Evolutionary conservation across 2,329 filamentous ascomycete genomes (phyloP).

Genomic region (Ophiocordyceps camponoti-saundersi): DNA sequence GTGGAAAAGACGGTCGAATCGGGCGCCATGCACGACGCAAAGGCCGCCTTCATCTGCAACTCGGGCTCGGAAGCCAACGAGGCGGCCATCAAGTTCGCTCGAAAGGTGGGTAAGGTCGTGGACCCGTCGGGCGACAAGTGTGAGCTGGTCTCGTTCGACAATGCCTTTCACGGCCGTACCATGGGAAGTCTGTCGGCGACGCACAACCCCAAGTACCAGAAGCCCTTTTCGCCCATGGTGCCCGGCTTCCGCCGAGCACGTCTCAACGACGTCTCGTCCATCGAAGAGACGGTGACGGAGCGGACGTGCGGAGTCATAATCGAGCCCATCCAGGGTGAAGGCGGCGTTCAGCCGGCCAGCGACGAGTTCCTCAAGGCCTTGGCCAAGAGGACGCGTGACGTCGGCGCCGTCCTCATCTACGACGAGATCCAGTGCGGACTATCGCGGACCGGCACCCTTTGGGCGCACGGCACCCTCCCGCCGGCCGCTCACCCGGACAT

Average conservation of each 20-base stretch:
- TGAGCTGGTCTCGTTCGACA: slow-evolving; percentile 79
- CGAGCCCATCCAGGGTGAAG: slow-evolving; percentile 95
- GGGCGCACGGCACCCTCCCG: slow-evolving; percentile 68
- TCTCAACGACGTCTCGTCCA: slow-evolving; percentile 63
- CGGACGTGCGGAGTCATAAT: slow-evolving; percentile 88
- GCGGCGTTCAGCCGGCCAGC: slow-evolving; percentile 71
- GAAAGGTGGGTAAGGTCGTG: slow-evolving; percentile 68
- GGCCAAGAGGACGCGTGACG: slow-evolving; percentile 68
- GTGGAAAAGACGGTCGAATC: slow-evolving; percentile 65
- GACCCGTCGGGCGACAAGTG: slow-evolving; percentile 57
- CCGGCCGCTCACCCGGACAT: slow-evolving; percentile 81
- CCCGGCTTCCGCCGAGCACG: slow-evolving; percentile 79
- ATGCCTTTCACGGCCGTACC: slow-evolving; percentile 89
- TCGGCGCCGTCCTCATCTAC: slow-evolving; percentile 79
- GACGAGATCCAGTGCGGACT: slow-evolving; percentile 97
- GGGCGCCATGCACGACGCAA: slow-evolving; percentile 66
- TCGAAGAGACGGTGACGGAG: slow-evolving; percentile 61
- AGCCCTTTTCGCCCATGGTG: slow-evolving; percentile 87
- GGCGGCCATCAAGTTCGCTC: slow-evolving; percentile 89
- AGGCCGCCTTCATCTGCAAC: slow-evolving; percentile 83
- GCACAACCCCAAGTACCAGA: slow-evolving; percentile 94
- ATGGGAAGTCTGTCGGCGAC: slow-evolving; percentile 94
- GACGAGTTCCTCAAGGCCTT: slow-evolving; percentile 72
- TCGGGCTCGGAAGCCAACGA: slow-evolving; percentile 96
- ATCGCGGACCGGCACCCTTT: slow-evolving; percentile 70